Base-by-base conservation (phyloP, 2,329 filamentous ascomycete species). In the Fusarium humuli region DNA sequence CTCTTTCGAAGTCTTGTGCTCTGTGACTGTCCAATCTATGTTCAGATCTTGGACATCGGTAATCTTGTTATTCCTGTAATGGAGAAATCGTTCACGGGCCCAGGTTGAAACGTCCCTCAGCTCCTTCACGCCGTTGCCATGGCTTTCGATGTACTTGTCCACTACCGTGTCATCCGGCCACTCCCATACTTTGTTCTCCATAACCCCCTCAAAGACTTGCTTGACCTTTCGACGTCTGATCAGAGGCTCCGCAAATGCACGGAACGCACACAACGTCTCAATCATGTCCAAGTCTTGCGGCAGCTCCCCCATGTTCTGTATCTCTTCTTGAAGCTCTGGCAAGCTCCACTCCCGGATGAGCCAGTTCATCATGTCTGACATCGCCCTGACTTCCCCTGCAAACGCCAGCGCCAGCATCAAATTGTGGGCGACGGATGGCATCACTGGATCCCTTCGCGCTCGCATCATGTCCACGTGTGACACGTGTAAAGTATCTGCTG, bases 341-440 rank as follows among this genome's bases (percentile, higher is more conserved):
- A 76, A 76, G 8, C 76, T 75, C 79, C 84, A 84, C 69, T 88
- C 79, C 25, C 78, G 70, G 1, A 86, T 78, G 69, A 91, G 86
- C 90, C 90, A 94, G 30, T 80, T 77, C 16, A 91, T 78, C 7
- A 90, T 78, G 6, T 80, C 80, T 7, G 86, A 82, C 76, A 93
- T 87, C 52, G 86, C 88, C 4, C 85, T 79, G 50, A 83, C 82
- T 69, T 93, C 88, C 37, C 85, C 85, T n/a, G 89, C 77, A 55
- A 86, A 84, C 2, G 87, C 91, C 23, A 94, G 80, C 2, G 87
- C 84, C 48, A 89, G 84, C 76, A 94, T 84, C 75, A 92, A 91
- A 4, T 82, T 81, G 71, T 91, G 87, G 2, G 74, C 78, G 16
- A 79, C 69, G 88, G 75, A 71, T 8, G 76, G 78, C 59, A 74